Evolutionary conservation across 768 basidiomycete species (phyloP).

Genomic region (Mycena sanguinolenta): DNA sequence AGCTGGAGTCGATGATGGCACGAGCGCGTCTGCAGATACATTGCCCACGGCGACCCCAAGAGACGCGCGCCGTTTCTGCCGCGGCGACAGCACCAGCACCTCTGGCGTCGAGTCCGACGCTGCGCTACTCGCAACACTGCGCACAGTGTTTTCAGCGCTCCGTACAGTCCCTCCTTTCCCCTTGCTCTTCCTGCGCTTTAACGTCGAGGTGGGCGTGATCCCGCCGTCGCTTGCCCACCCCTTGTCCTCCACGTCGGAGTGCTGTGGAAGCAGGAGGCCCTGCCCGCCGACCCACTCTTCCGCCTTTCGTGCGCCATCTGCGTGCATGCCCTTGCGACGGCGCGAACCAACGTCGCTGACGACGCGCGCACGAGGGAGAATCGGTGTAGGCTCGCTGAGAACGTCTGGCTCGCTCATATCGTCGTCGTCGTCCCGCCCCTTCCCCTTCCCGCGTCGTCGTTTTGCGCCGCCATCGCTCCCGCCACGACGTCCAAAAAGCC

Average conservation of each 20-base stretch:
- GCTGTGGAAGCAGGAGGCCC: slow-evolving; percentile 18
- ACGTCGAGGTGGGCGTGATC: neutral
- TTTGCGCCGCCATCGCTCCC: slow-evolving; percentile 25
- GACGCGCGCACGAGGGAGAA: slow-evolving; percentile 30
- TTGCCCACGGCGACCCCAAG: slow-evolving; percentile 21
- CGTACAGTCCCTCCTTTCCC: neutral
- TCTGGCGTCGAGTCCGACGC: slow-evolving; percentile 31
- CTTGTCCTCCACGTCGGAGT: slow-evolving; percentile 26
- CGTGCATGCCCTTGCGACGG: slow-evolving; percentile 5
- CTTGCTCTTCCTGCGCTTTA: slow-evolving; percentile 35
- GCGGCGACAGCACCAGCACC: slow-evolving; percentile 20
- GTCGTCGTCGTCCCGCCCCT: slow-evolving; percentile 43
- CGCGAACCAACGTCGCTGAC: slow-evolving; percentile 40
- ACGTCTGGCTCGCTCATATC: slow-evolving; percentile 30
- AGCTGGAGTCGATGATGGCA: slow-evolving; percentile 1
- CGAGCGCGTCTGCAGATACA: slow-evolving; percentile 22
- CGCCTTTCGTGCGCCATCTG: slow-evolving; percentile 33
- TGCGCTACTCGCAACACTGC: slow-evolving; percentile 24
- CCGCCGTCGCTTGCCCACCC: slow-evolving; percentile 34
- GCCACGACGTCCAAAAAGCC: slow-evolving; percentile 53
- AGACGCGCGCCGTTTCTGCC: slow-evolving; percentile 36
- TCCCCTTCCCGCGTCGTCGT: slow-evolving; percentile 40
- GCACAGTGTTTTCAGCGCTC: slow-evolving; percentile 5
- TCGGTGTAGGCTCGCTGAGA: slow-evolving; percentile 33
- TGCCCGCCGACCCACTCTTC: slow-evolving; percentile 43